Evolutionary conservation across 2,329 filamentous ascomycete genomes (phyloP).

Genomic region (Colletotrichum lini): DNA sequence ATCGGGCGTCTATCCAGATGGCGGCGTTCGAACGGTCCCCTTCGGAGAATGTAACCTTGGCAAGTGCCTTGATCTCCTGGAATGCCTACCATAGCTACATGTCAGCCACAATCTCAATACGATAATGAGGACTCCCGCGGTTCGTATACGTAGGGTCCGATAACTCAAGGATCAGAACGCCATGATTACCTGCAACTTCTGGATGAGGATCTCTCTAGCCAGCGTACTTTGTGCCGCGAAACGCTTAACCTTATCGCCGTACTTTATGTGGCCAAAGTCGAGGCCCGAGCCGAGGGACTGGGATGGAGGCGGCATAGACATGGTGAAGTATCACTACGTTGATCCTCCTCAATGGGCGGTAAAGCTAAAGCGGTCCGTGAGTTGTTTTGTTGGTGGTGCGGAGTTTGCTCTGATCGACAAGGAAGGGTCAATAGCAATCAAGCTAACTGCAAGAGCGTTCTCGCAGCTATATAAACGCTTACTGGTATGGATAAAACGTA

Average conservation of each 20-base stretch:
- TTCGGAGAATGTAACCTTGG: too few relatives aligned
- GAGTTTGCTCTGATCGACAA: too few relatives aligned
- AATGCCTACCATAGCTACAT: neutral
- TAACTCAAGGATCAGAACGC: too few relatives aligned
- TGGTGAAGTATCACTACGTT: neutral
- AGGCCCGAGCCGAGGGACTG: neutral
- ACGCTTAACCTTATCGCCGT: neutral
- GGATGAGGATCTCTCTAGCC: neutral
- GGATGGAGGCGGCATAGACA: neutral
- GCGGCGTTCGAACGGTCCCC: too few relatives aligned
- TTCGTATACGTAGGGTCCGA: too few relatives aligned
- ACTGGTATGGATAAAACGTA: neutral
- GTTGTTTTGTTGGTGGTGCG: too few relatives aligned
- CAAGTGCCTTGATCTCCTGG: neutral
- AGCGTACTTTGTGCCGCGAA: constrained; percentile 1
- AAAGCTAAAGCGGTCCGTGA: too few relatives aligned
- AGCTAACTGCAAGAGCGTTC: neutral
- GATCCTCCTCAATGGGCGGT: too few relatives aligned
- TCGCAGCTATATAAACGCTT: neutral
- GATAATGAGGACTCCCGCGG: too few relatives aligned
- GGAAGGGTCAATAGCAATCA: too few relatives aligned
- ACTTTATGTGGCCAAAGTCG: neutral
- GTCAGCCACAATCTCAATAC: too few relatives aligned
- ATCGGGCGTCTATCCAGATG: too few relatives aligned
- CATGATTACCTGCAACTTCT: neutral